These are phyloP conservation scores for Aspergillus brunneoviolaceus DNA, from an alignment of 2,329 filamentous ascomycete species.

Conservation along the genomic window DNA sequence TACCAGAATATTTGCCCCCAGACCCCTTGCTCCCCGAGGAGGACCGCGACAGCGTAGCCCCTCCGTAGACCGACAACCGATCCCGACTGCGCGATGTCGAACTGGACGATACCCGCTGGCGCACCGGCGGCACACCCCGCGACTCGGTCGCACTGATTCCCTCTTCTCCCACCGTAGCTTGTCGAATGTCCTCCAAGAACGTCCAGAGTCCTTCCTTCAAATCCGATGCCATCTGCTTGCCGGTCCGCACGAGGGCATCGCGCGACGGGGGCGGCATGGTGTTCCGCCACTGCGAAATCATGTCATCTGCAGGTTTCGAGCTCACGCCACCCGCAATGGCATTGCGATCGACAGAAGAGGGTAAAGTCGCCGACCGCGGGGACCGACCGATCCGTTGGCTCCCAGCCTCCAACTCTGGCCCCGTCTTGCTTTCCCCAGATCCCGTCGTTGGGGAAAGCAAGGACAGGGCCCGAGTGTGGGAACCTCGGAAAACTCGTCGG, in stretches of 20 bases:
- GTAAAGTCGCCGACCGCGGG: slow-evolving; percentile 43
- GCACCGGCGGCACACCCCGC: slow-evolving; percentile 33
- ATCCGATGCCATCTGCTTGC: slow-evolving; percentile 82
- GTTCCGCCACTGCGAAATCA: slow-evolving; percentile 41
- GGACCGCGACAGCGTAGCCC: slow-evolving; percentile 29
- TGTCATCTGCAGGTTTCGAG: slow-evolving; percentile 33
- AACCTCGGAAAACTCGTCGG: slow-evolving; percentile 67
- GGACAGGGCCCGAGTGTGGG: slow-evolving; percentile 69
- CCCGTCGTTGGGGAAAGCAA: slow-evolving; percentile 65
- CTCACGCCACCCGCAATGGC: slow-evolving; percentile 21
- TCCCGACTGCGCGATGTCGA: slow-evolving; percentile 35
- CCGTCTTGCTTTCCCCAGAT: slow-evolving; percentile 20
- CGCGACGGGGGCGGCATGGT: slow-evolving; percentile 47
- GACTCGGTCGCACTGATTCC: slow-evolving; percentile 61
- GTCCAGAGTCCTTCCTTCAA: slow-evolving; percentile 88
- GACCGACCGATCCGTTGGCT: slow-evolving; percentile 34
- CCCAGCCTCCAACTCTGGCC: slow-evolving; percentile 16
- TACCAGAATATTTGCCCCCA: slow-evolving; percentile 38
- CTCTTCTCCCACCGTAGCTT: slow-evolving; percentile 95
- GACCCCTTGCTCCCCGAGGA: slow-evolving; percentile 32
- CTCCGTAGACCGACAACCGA: slow-evolving; percentile 29
- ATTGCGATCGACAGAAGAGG: slow-evolving; percentile 40
- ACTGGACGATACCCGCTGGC: slow-evolving; percentile 31
- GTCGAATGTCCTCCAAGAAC: slow-evolving; percentile 91
- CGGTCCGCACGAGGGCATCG: slow-evolving; percentile 55